Conservation (phyloP, 2,329 filamentous ascomycete genomes). For the Cryphonectria carpinicola region DNA sequence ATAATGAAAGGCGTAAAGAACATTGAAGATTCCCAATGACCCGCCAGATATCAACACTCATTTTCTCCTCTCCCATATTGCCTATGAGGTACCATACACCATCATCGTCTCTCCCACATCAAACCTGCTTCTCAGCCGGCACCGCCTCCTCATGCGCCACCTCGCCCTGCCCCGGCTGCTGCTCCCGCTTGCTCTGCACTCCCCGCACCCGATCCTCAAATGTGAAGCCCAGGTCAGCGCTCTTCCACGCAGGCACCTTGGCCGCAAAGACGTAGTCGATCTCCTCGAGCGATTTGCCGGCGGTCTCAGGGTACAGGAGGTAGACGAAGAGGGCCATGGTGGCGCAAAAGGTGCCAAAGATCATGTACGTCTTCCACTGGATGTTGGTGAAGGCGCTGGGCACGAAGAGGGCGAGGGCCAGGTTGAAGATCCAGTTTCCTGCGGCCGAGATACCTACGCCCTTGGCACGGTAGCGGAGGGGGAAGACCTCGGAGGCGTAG, state of each 20-base stretch:
- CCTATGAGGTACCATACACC: not conserved
- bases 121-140: conserved; percentile 18
- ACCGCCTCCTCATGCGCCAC: conserved; percentile 15
- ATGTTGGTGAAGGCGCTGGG: conserved; percentile 50
- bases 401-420: conserved; percentile 53
- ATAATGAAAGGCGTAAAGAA: too few species aligned
- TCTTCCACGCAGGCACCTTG: conserved; percentile 27
- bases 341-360: conserved; percentile 58
- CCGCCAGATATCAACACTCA: too few species aligned
- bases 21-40: too few species aligned
- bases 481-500: conserved; percentile 44
- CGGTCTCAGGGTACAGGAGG: conserved; percentile 61
- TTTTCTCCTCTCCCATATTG: too few species aligned
- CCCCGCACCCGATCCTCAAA: conserved; percentile 24
- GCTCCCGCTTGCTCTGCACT: conserved; percentile 17
- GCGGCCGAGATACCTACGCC: conserved; percentile 57
- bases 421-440: conserved; percentile 55
- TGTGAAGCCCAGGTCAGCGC: conserved; percentile 14
- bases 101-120: not conserved
- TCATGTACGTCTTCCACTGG: conserved; percentile 55
- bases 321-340: conserved; percentile 54
- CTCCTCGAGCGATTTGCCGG: conserved; percentile 59
- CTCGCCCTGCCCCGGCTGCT: not conserved
- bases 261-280: conserved; percentile 53
- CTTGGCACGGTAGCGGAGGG: conserved; percentile 54